These are phyloP conservation scores for Vanrija sp. DNA, from an alignment of 1,284 basidiomycete genomes.

Conservation along the genomic window DNA sequence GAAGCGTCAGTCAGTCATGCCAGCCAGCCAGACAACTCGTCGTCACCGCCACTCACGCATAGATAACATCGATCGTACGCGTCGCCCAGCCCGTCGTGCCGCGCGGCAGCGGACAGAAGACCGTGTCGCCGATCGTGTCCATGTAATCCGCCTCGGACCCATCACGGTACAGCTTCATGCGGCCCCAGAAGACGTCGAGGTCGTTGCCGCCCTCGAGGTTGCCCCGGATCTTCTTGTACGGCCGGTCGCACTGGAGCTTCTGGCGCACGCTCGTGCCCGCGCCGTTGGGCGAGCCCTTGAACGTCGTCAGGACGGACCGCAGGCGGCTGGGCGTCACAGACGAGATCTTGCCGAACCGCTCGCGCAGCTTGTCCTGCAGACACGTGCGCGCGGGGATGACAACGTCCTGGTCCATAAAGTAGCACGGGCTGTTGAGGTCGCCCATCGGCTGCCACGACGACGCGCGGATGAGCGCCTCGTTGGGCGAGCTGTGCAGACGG, in stretches of 20 bases:
- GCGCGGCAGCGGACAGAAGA: constrained; percentile 41
- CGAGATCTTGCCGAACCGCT: constrained; percentile 15
- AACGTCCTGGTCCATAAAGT: constrained; percentile 26
- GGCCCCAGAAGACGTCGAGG: constrained; percentile 23
- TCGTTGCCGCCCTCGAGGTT: constrained; percentile 5
- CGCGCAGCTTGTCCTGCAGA: constrained; percentile 18
- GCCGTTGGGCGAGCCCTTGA: constrained; percentile 23
- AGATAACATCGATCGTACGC: constrained; percentile 40
- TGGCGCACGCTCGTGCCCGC: constrained; percentile 16
- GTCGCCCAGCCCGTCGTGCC: constrained; percentile 39
- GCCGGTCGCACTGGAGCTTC: constrained; percentile 18
- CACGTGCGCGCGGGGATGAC: constrained; percentile 27
- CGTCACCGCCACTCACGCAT: constrained; percentile 16
- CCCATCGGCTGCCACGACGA: constrained; percentile 24
- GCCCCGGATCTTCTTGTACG: constrained; percentile 3
- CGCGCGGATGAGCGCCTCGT: constrained; percentile 1
- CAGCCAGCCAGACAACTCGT: too few species aligned
- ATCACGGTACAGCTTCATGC: neutral
- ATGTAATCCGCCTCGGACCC: constrained; percentile 26
- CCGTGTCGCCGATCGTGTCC: constrained; percentile 32
- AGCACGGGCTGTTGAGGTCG: constrained; percentile 24
- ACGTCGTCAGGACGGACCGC: constrained; percentile 17
- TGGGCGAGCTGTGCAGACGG: constrained; percentile 6
- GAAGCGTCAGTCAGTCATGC: too few species aligned
- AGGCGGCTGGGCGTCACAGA: constrained; percentile 20